Conservation (phyloP, 2,329 filamentous ascomycete species). For the Drechmeria coniospora region DNA sequence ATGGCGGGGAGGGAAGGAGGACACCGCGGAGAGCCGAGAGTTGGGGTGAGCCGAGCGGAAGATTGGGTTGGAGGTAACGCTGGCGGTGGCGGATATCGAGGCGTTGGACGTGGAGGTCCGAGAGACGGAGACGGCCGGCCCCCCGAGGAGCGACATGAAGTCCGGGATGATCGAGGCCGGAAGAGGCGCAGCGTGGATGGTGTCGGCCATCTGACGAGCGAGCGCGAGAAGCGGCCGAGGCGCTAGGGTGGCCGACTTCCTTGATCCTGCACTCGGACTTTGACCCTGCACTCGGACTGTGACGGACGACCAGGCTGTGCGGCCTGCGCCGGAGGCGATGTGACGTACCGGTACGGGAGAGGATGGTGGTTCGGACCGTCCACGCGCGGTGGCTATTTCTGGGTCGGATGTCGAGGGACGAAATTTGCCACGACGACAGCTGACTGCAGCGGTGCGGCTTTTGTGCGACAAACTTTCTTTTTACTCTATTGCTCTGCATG, state of each 20-base stretch:
- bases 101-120: conserved; percentile 20
- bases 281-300: background rate
- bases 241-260: conserved; percentile 9
- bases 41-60: conserved; percentile 5
- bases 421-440: no score
- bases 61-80: conserved; percentile 8
- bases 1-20: conserved; percentile 16
- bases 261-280: background rate
- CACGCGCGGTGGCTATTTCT: no score
- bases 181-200: conserved; percentile 33
- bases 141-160: conserved; percentile 18
- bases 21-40: conserved; percentile 13
- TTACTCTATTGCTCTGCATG: no score
- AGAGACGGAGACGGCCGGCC: conserved; percentile 15
- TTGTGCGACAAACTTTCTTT: no score
- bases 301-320: no score
- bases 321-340: no score
- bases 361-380: no score
- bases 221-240: conserved; percentile 39
- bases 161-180: conserved; percentile 20
- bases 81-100: conserved; percentile 13
- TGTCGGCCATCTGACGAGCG: conserved; percentile 19
- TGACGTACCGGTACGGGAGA: no score
- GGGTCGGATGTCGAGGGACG: no score
- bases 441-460: no score